These are phyloP conservation scores for Priceomyces fermenticarens DNA, from an alignment of 805 yeast species.

Conservation along the genomic window DNA sequence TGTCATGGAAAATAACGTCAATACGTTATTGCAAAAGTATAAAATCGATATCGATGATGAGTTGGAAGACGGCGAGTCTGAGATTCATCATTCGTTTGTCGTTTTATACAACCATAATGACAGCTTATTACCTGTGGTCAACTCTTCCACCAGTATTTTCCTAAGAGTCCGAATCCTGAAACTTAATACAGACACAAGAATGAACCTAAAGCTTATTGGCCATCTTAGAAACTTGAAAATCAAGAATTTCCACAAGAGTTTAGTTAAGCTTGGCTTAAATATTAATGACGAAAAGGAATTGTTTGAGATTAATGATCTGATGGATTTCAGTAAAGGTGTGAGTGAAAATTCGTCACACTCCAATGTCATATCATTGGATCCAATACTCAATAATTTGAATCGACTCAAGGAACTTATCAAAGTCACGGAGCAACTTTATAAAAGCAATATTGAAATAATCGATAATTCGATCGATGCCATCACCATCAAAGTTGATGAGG, in stretches of 20 bases:
- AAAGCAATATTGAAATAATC: constrained; percentile 22
- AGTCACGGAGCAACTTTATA: constrained; percentile 30
- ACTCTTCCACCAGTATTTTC: constrained; percentile 32
- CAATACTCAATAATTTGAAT: constrained; percentile 26
- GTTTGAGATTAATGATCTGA: constrained; percentile 28
- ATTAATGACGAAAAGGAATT: constrained; percentile 18
- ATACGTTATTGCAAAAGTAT: constrained; percentile 15
- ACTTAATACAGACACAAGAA: constrained; percentile 16
- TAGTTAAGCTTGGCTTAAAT: constrained; percentile 17
- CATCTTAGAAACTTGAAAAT: constrained; percentile 23
- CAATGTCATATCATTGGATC: constrained; percentile 17
- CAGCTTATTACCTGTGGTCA: constrained; percentile 26
- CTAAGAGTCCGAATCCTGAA: constrained; percentile 25
- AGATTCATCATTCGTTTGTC: constrained; percentile 21
- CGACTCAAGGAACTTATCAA: constrained; percentile 30
- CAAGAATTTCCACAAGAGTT: constrained; percentile 15
- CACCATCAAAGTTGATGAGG: constrained; percentile 25
- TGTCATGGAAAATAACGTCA: constrained; percentile 21
- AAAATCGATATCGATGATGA: constrained; percentile 8
- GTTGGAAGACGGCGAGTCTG: constrained; percentile 1
- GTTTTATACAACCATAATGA: constrained; percentile 22
- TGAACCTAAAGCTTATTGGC: constrained; percentile 25
- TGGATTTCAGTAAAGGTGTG: constrained; percentile 23
- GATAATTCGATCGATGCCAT: constrained; percentile 26
- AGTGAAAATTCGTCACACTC: constrained; percentile 12